A percentile compares a stretch with the other conserved stretches of the same genome.
phyloP scores from a whole-genome alignment of 2,329 filamentous ascomycete genomes.

The Beauveria sp. region DNA sequence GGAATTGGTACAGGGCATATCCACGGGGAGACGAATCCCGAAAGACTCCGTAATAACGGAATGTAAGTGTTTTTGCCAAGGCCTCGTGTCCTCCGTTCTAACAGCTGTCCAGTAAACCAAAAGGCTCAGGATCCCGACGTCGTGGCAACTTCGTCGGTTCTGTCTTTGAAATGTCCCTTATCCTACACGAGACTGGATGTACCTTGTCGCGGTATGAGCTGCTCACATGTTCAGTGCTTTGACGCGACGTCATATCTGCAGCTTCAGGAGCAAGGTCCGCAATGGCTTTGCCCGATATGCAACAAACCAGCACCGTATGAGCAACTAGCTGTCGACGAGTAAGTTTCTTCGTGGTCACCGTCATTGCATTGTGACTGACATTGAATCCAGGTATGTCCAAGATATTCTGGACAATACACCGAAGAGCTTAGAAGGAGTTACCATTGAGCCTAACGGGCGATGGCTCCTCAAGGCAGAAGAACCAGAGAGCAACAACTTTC shows the following conservation, averaged over 20 bases:
- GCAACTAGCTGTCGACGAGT: conserved; percentile 80
- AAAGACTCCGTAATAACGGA: conserved; percentile 78
- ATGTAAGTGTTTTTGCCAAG: conserved; percentile 44
- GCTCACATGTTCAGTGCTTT: conserved; percentile 90
- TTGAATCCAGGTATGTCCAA: conserved; percentile 61
- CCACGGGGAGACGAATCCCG: conserved; percentile 61
- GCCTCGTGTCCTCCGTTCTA: conserved; percentile 13
- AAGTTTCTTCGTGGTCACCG: conserved; percentile 25
- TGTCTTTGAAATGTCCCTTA: conserved; percentile 88
- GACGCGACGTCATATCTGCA: conserved; percentile 89
- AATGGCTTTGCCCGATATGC: conserved; percentile 94
- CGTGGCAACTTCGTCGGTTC: conserved; percentile 75
- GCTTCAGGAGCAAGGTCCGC: conserved; percentile 90
- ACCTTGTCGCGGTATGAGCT: conserved; percentile 72
- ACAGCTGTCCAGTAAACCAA: conserved; percentile 54
- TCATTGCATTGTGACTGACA: conserved; percentile 13
- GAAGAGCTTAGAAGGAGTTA: conserved; percentile 70
- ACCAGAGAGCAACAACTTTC: conserved; percentile 23
- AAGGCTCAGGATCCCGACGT: conserved; percentile 85
- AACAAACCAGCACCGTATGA: conserved; percentile 77
- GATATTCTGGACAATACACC: conserved; percentile 75
- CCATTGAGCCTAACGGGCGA: conserved; percentile 76
- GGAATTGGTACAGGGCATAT: conserved; percentile 62
- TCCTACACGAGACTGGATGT: conserved; percentile 75
- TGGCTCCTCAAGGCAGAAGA: conserved; percentile 48